phyloP scores from a whole-genome alignment of 805 yeast species.

The Wickerhamomyces xylosicus region DNA sequence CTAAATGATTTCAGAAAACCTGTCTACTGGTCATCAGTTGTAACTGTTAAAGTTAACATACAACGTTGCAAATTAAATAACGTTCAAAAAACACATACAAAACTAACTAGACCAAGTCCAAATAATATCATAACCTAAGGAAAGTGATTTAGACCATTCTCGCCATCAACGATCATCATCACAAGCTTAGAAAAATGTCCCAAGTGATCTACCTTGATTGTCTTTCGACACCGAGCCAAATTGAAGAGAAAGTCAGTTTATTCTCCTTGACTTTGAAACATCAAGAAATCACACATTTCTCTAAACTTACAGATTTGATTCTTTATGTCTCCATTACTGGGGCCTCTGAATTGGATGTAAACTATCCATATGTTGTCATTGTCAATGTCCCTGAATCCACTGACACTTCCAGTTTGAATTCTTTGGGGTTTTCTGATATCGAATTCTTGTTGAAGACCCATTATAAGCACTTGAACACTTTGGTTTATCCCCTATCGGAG shows the following conservation, averaged over 20 bases:
- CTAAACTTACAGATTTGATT: slow-evolving; percentile 9
- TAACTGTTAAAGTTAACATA: no score
- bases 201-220: slow-evolving; percentile 15
- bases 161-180: neutral
- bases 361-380: slow-evolving; percentile 17
- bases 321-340: slow-evolving; percentile 13
- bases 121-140: no score
- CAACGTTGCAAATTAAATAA: no score
- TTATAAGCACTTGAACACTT: slow-evolving; percentile 16
- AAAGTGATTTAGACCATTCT: neutral
- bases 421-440: slow-evolving; percentile 6
- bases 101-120: no score
- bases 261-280: slow-evolving; percentile 8
- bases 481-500: slow-evolving; percentile 9
- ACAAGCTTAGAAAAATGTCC: slow-evolving; percentile 11
- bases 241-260: slow-evolving; percentile 7
- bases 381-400: slow-evolving; percentile 4
- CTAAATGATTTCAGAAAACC: no score
- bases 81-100: no score
- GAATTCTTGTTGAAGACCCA: slow-evolving; percentile 10
- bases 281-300: slow-evolving; percentile 5
- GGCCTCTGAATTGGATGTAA: slow-evolving; percentile 17
- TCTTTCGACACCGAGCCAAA: slow-evolving; percentile 3
- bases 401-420: slow-evolving; percentile 3
- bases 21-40: no score